Conservation (phyloP, 2,329 filamentous ascomycete species). For the Helminthosporium solani region DNA sequence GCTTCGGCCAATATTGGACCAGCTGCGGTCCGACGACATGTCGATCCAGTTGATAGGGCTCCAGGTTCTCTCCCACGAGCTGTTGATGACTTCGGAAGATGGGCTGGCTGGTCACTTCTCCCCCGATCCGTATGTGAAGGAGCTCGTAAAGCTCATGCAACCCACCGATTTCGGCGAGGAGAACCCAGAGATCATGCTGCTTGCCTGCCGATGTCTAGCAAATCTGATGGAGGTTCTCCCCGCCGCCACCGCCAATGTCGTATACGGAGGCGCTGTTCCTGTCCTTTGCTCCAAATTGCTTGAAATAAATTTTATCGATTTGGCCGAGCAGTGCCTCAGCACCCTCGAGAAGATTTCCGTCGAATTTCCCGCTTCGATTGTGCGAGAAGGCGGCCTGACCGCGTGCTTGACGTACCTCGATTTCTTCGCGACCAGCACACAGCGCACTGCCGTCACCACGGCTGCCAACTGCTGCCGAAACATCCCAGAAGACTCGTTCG, state of each 20-base stretch:
- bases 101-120: conserved; percentile 94
- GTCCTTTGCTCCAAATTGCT: conserved; percentile 92
- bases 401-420: conserved; percentile 96
- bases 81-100: conserved; percentile 94
- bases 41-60: conserved; percentile 88
- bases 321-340: conserved; percentile 94
- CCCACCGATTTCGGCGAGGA: conserved; percentile 83
- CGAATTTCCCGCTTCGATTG: conserved; percentile 92
- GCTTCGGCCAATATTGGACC: conserved; percentile 62
- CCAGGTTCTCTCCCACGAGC: conserved; percentile 87
- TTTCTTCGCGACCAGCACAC: conserved; percentile 96
- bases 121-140: conserved; percentile 91
- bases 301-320: conserved; percentile 94
- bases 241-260: conserved; percentile 88
- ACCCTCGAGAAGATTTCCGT: conserved; percentile 97
- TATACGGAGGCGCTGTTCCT: conserved; percentile 95
- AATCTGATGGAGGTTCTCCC: conserved; percentile 98
- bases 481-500: conserved; percentile 90
- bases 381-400: conserved; percentile 89
- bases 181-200: conserved; percentile 94
- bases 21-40: conserved; percentile 76
- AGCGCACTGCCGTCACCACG: conserved; percentile 93
- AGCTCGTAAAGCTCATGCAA: conserved; percentile 89
- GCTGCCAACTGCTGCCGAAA: conserved; percentile 98
- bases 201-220: conserved; percentile 91